phyloP scores from a whole-genome alignment of 768 basidiomycete genomes.

The Pulveroboletus ravenelii region DNA sequence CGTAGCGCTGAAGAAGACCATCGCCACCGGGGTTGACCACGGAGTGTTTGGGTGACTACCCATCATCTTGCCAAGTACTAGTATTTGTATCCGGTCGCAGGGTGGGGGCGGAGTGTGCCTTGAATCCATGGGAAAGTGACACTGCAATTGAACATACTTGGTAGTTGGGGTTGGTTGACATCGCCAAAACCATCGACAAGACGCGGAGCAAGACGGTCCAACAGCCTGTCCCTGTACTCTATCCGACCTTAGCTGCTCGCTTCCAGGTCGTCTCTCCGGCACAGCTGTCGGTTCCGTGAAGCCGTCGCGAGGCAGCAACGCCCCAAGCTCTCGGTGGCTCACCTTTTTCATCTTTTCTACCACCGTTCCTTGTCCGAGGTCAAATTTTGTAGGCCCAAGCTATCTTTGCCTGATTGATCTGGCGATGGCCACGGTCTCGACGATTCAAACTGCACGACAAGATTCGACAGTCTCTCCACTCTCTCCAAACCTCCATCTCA shows the following conservation, averaged over 20 bases:
- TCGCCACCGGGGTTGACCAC: too few relatives aligned
- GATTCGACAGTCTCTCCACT: constrained; percentile 32
- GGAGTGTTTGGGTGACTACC: too few relatives aligned
- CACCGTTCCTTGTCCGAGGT: constrained; percentile 9
- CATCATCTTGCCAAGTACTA: too few relatives aligned
- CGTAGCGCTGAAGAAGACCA: too few relatives aligned
- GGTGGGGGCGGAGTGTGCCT: not conserved
- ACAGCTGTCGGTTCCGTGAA: not conserved
- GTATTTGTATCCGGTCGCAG: too few relatives aligned
- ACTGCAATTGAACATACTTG: constrained; percentile 11
- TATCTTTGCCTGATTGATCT: constrained; percentile 22
- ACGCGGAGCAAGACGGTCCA: constrained; percentile 3
- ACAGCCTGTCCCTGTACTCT: not conserved
- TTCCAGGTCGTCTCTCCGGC: not conserved
- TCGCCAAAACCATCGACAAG: constrained; percentile 12
- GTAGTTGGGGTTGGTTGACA: constrained; percentile 16
- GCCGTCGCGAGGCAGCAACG: not conserved
- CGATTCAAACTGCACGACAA: constrained; percentile 43
- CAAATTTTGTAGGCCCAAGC: constrained; percentile 9
- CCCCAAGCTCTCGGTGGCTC: constrained; percentile 1
- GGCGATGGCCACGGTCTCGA: constrained; percentile 44
- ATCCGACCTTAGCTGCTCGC: not conserved
- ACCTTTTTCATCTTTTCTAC: constrained; percentile 6
- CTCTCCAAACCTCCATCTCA: constrained; percentile 33
- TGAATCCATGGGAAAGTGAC: constrained; percentile 19